Conservation (phyloP, 371 early-diverging fungal species). For the Thermomucor indicae-seudaticae region DNA sequence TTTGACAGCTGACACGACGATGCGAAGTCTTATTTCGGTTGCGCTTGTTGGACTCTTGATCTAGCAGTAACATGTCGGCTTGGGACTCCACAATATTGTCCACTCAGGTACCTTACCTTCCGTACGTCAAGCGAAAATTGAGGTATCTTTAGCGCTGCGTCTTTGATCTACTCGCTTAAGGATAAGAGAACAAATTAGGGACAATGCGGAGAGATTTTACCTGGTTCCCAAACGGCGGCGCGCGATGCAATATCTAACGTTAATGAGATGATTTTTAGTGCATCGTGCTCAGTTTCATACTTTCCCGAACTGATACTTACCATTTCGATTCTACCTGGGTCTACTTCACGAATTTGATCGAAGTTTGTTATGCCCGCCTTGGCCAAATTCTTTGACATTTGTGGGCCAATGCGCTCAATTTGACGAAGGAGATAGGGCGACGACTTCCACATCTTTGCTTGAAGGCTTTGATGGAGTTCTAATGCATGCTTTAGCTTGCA, state of each 20-base stretch:
- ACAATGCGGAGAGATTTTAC: slow-evolving; percentile 10
- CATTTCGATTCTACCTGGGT: slow-evolving; percentile 40
- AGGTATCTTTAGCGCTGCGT: slow-evolving; percentile 12
- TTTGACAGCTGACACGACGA: slow-evolving; percentile 13
- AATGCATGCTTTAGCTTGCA: slow-evolving; percentile 25
- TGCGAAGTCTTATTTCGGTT: neutral
- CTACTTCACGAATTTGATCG: slow-evolving; percentile 26
- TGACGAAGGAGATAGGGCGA: slow-evolving; percentile 35
- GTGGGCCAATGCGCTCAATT: slow-evolving; percentile 37
- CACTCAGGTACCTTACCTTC: neutral
- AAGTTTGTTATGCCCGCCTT: slow-evolving; percentile 31
- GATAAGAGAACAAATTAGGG: neutral
- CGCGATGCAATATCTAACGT: slow-evolving; percentile 36
- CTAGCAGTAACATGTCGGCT: too few relatives aligned
- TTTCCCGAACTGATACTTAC: slow-evolving; percentile 11
- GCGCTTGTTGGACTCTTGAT: neutral
- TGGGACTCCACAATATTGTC: neutral
- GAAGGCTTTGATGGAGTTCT: slow-evolving; percentile 32
- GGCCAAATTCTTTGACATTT: slow-evolving; percentile 22
- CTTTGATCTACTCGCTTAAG: slow-evolving; percentile 4
- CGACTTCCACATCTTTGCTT: slow-evolving; percentile 37
- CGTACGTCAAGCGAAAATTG: slow-evolving; percentile 7
- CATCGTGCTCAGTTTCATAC: too few relatives aligned
- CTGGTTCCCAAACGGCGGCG: slow-evolving; percentile 49
- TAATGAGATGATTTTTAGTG: slow-evolving; percentile 1